Base-by-base conservation (phyloP, 768 basidiomycete genomes). In the Hericium erinaceus region DNA sequence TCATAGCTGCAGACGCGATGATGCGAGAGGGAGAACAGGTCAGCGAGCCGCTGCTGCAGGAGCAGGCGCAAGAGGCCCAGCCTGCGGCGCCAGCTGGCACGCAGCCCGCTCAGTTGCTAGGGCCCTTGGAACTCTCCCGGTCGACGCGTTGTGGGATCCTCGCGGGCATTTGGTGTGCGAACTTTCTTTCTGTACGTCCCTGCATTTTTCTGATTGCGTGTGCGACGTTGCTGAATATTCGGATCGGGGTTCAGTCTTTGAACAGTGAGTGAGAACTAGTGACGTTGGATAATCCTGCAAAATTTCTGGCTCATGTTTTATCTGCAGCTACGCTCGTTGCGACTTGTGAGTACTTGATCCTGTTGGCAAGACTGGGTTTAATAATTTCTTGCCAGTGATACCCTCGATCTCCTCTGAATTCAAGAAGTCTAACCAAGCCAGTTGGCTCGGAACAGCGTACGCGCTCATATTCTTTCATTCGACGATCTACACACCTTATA, bases 401-500 rank as follows among this genome's bases (percentile, higher is more conserved):
- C 81, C 85, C 1, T 82, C 84, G 15, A 90, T 91, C 58, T 89
- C 87, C 1, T 90, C 87, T 0, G 86, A 90, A 51, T 90, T 89
- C 64, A 71, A 84, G 59, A 82, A 79, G 64, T 85, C 87, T 4
- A 82, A 90, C 65, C 85, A 90, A 68, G 86, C 85, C 0, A 85
- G 84, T 65, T 90, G 89, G 90, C 76, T 92, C 11, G 89, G 89
- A 49, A 91, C 90, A 46, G 75, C 85, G 85, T 89, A 33, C 33
- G 33, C 33, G 9, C 33, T 7, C 8, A 2, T 1, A 33, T 33
- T 9, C 33, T 33, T 10, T 33, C 9, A 7, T 33, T 33, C 33
- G 9, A 9, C 2, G 33, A 7, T 10, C 6, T 33, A 69, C 64
- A 75, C 65, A 7, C 5, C 28, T 12, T n/a, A 38, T 60, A 41